Percentiles rank a stretch among this genome's conserved stretches.
Evolutionary conservation across 495 filamentous ascomycete genomes (phyloP).

Genomic region (Penicillium odoratum): DNA sequence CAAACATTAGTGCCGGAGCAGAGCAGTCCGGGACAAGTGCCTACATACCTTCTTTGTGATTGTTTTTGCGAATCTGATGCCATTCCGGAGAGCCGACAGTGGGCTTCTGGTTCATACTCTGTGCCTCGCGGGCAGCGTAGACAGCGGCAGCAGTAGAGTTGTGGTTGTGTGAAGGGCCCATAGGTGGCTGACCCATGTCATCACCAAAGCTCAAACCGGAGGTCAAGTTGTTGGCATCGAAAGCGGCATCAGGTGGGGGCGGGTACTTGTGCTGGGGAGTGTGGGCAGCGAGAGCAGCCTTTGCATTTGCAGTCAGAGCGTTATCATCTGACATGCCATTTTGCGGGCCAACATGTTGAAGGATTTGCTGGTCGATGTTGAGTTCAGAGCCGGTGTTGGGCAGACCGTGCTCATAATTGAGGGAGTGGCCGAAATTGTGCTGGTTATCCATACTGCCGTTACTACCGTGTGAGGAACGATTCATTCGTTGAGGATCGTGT

Average conservation of each 20-base stretch:
- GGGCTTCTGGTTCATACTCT: slow-evolving; percentile 65
- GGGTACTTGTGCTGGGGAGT: slow-evolving; percentile 47
- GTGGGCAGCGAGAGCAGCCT: slow-evolving; percentile 48
- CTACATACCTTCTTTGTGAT: slow-evolving; percentile 92
- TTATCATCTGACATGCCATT: slow-evolving; percentile 51
- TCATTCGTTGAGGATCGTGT: slow-evolving; percentile 43
- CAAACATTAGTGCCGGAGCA: slow-evolving; percentile 9
- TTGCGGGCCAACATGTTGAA: slow-evolving; percentile 49
- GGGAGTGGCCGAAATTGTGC: slow-evolving; percentile 42
- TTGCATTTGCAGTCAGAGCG: slow-evolving; percentile 48
- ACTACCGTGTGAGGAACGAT: slow-evolving; percentile 47
- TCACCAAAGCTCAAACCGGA: slow-evolving; percentile 46
- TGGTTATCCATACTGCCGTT: slow-evolving; percentile 48
- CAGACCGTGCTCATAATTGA: slow-evolving; percentile 45
- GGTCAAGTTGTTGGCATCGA: slow-evolving; percentile 43
- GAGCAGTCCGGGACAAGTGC: neutral
- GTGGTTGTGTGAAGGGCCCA: slow-evolving; percentile 40
- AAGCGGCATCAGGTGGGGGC: slow-evolving; percentile 41
- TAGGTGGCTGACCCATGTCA: slow-evolving; percentile 43
- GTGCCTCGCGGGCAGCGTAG: slow-evolving; percentile 47
- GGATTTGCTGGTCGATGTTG: slow-evolving; percentile 51
- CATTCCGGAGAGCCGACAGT: slow-evolving; percentile 94
- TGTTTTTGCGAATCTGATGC: slow-evolving; percentile 96
- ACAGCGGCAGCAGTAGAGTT: slow-evolving; percentile 51
- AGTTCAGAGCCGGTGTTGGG: slow-evolving; percentile 39